Evolutionary conservation across 805 yeast genomes (phyloP), one percentile per base, ranked within the genome.

Genomic region (Starmerella riodocensis): DNA sequence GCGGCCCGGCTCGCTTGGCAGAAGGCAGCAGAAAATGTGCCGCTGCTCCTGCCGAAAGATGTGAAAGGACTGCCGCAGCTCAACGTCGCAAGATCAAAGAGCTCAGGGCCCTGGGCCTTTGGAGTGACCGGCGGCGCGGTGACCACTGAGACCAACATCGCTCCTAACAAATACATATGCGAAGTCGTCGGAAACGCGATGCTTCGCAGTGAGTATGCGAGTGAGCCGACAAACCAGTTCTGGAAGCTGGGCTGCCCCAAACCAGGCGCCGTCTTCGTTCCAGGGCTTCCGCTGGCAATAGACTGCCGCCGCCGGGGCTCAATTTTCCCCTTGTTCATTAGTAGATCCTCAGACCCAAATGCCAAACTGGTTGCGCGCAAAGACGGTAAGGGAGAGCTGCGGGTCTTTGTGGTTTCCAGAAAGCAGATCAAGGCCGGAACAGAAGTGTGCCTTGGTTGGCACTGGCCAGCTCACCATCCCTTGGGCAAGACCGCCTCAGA

Each of bases 241-340:
- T 59, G 74, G 48, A 54, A 70, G 14, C 14, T 74, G 75, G 77
- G 95, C 78, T 6, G 77, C 78, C 42, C 77, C 74, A 67, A 69
- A 39, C 78, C 78, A 3, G 67, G 69, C 32, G 78, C 74, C 0
- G 49, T 70, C 9, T 73, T 75, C 47, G 50, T 56, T 7, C 72
- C 74, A 38, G 59, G 63, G n/a, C 57, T 76, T 37, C 77, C 78
- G 0, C 50, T 85, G n/a, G 76, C 70, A 3, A 62, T 86, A 14
- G 95, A 86, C 58, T 71, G 85, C n/a, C 67, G 95, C 43, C 70
- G 75, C 30, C 67, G 74, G 4, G 97, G 96, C 0, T 81, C 83
- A 49, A 66, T 69, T 25, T n/a, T 8, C n/a, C 65, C 85, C 0
- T 60, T 94, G 36, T 88, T 81, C 54, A 63, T 82, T 23, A 65